Evolutionary conservation across 2,329 filamentous ascomycete species (phyloP).

Genomic region (Calycina marina): DNA sequence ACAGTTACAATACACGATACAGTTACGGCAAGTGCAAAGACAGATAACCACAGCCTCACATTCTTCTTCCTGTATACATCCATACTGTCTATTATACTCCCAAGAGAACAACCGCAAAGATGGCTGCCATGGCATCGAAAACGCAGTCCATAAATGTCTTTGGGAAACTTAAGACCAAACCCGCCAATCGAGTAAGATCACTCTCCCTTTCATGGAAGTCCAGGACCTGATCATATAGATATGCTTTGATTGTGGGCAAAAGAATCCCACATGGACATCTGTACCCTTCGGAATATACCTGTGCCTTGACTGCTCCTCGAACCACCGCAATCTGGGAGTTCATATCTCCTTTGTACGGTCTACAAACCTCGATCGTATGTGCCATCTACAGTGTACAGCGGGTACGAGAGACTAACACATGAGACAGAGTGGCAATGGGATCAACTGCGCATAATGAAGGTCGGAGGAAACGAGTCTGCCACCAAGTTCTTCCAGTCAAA

Average conservation of each 20-base stretch:
- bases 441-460: constrained; percentile 92
- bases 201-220: too few relatives aligned
- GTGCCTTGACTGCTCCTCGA: constrained; percentile 92
- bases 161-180: constrained; percentile 89
- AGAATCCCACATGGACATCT: constrained; percentile 97
- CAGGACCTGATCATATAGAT: constrained; percentile 52
- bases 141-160: constrained; percentile 94
- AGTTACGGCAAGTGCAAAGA: too few relatives aligned
- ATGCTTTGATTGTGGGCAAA: constrained; percentile 96
- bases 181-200: constrained; percentile 84
- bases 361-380: constrained; percentile 93
- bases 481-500: constrained; percentile 98
- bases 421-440: constrained; percentile 91
- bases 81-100: too few relatives aligned
- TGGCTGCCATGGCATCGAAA: constrained; percentile 65
- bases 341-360: constrained; percentile 99
- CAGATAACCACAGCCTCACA: too few relatives aligned
- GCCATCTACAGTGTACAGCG: constrained; percentile 10
- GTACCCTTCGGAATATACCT: constrained; percentile 96
- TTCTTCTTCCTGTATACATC: too few relatives aligned
- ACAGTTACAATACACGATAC: too few relatives aligned
- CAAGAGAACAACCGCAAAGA: constrained; percentile 27
- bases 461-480: constrained; percentile 93
- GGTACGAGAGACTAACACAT: constrained; percentile 13
- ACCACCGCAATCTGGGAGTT: constrained; percentile 93